phyloP scores from a whole-genome alignment of 257 asterid genomes.

The Avicennia marina region DNA sequence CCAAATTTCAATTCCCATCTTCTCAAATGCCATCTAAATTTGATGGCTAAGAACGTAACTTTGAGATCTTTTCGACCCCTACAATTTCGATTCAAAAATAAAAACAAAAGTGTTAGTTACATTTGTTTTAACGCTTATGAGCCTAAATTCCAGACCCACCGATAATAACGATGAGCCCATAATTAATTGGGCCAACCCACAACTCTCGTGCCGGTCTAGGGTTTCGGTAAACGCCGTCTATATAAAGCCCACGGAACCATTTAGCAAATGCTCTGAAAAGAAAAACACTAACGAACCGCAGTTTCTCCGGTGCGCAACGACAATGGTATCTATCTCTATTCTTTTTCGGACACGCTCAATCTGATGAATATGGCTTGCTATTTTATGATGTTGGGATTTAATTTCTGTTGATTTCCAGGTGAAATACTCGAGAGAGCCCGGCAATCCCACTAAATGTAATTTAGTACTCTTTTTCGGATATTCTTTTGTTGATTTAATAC shows the following conservation, averaged over 20 bases:
- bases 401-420: slow-evolving; percentile 25
- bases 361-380: background rate
- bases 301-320: background rate
- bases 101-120: no score
- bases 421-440: slow-evolving; percentile 50
- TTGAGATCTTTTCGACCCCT: no score
- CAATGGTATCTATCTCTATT: slow-evolving; percentile 11
- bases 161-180: background rate
- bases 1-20: no score
- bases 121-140: no score
- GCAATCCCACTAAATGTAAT: slow-evolving; percentile 36
- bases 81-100: no score
- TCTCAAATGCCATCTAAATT: no score
- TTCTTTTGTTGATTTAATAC: background rate
- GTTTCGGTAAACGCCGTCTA: slow-evolving; percentile 8
- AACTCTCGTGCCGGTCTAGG: background rate
- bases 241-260: background rate
- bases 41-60: no score
- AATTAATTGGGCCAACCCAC: background rate
- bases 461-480: background rate
- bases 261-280: background rate
- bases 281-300: slow-evolving; percentile 2
- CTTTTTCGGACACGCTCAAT: background rate
- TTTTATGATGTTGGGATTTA: background rate
- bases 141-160: no score